These are phyloP conservation scores for Punica granatum DNA, from an alignment of 345 rosid species.

Conservation along the genomic window DNA sequence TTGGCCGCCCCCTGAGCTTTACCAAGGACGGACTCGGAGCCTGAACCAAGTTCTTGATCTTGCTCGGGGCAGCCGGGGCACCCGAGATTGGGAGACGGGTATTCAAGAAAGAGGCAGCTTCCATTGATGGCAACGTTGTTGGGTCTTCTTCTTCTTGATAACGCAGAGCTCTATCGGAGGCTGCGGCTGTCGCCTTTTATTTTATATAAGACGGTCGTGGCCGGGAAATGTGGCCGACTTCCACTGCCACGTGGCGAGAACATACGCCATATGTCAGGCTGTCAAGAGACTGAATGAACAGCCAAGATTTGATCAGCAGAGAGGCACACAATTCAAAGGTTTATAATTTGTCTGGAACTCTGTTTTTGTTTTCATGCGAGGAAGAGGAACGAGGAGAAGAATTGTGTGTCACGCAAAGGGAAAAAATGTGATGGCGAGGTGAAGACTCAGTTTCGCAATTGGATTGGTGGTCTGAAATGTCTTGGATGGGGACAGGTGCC, in stretches of 20 bases:
- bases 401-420: background rate
- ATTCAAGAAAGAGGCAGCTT: background rate
- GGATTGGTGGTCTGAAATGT: background rate
- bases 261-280: background rate
- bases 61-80: background rate
- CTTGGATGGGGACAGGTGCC: background rate
- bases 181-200: too few relatives aligned
- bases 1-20: background rate
- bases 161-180: too few relatives aligned
- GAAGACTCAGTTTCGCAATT: background rate
- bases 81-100: background rate
- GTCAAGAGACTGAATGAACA: background rate
- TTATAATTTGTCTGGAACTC: too few relatives aligned
- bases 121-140: background rate
- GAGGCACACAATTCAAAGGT: constrained; percentile 5
- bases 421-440: background rate
- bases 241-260: constrained; percentile 11
- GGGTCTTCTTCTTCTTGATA: background rate
- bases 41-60: background rate
- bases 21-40: background rate
- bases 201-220: background rate
- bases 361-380: background rate
- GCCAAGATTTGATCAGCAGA: constrained; percentile 4
- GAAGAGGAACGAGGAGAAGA: background rate
- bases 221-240: constrained; percentile 3